Evolutionary conservation across 1,139 yeast genomes (phyloP), one percentile per base, ranked within the genome.

Genomic region (Debaryomyces fabryi): DNA sequence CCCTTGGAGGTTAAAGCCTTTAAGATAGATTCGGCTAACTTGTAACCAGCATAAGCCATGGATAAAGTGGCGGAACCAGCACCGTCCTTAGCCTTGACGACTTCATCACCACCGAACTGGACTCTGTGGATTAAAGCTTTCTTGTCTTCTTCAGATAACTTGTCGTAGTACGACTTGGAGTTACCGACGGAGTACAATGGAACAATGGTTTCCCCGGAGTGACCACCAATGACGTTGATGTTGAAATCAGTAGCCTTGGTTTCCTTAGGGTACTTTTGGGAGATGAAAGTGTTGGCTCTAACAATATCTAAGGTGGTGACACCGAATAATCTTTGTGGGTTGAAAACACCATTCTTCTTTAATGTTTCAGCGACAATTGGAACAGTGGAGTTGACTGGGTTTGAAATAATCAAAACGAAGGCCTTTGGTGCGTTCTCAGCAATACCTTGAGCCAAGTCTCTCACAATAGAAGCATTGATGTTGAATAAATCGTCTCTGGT

Each of bases 51-150:
- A 70, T 87, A 92, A 56, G 98, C 98, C 99, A 93, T 93, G 52
- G 98, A 92, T 68, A 93, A 81, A 57, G 99, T 93, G 64, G 98
- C 99, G 50, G 97, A 91, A 68, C 99, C 99, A 61, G 97, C 97
- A 75, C 99, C 99, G 66, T 88, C 85, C 84, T 93, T 93, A 64
- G 98, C 98, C 80, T 92, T 85, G 68, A 93, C 98, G 60, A 93
- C 98, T 78, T 92, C 98, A 69, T 92, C 98, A 80, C 98, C 98
- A 73, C 97, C 98, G 64, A 91, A 92, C 78, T 92, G 98, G 67
- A 92, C 93, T 79, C 98, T 86, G 82, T 90, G 82, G 70, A 90
- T 82, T 68, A 92, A 81, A 52, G 83, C 85, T 58, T 89, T 85
- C 60, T 83, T 77, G 60, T 80, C 76, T 55, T 82, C 86, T 43